Evolutionary conservation across 1,284 basidiomycete genomes (phyloP).

Genomic region (Peniophora sp.): DNA sequence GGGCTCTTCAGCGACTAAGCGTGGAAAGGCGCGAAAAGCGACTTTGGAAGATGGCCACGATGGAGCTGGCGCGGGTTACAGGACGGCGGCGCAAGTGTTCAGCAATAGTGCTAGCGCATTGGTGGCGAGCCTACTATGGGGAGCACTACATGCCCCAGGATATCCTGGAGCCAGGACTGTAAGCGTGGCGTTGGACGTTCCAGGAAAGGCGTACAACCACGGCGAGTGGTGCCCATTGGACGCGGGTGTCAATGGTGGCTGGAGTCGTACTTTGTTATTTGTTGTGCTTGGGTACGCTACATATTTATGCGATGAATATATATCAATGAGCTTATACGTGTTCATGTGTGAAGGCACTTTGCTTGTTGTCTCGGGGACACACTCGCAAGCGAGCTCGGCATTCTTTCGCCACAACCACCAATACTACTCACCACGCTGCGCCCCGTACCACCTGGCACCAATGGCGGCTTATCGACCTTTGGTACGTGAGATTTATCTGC

Average conservation of each 20-base stretch:
- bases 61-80: conserved; percentile 58
- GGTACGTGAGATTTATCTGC: too few species aligned
- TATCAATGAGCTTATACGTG: background rate
- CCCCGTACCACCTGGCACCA: conserved; percentile 82
- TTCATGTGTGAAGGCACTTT: conserved; percentile 50
- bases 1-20: conserved; percentile 83
- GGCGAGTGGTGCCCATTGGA: conserved; percentile 49
- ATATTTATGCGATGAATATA: background rate
- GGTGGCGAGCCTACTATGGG: conserved; percentile 60
- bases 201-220: conserved; percentile 18
- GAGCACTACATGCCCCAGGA: conserved; percentile 32
- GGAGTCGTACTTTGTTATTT: conserved; percentile 57
- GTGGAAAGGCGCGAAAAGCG: conserved; percentile 64
- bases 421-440: conserved; percentile 68
- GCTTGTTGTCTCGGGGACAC: conserved; percentile 82
- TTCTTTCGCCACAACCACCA: conserved; percentile 63
- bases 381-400: conserved; percentile 76
- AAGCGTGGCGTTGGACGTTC: conserved; percentile 11
- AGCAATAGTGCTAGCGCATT: conserved; percentile 74
- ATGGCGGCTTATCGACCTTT: conserved; percentile 75
- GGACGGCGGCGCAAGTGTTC: conserved; percentile 74
- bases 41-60: conserved; percentile 75
- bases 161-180: conserved; percentile 28
- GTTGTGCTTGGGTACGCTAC: conserved; percentile 61
- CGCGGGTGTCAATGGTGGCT: conserved; percentile 27